Percentiles rank a stretch among this genome's conserved stretches.
phyloP scores from a whole-genome alignment of 257 asterid genomes.

The Nicotiana sylvestris region DNA sequence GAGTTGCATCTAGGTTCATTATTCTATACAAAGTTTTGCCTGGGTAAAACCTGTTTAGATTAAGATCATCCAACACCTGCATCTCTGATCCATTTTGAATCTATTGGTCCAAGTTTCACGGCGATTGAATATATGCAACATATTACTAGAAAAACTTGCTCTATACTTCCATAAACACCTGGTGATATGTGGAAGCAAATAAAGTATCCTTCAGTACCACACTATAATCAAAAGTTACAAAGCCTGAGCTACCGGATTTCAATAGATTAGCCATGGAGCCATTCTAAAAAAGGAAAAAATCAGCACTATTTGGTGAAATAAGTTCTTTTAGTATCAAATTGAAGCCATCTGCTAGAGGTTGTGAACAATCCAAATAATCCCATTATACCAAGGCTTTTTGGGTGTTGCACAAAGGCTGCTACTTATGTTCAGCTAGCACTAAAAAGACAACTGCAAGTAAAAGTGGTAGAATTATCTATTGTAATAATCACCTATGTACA shows the following conservation, averaged over 20 bases:
- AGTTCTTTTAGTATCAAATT: not conserved
- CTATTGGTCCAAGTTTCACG: constrained; percentile 1
- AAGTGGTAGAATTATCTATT: not conserved
- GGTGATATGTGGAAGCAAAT: not conserved
- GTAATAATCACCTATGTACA: not conserved
- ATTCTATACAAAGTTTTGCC: not conserved
- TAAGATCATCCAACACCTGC: not conserved
- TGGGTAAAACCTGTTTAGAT: not conserved
- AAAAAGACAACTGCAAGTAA: not conserved
- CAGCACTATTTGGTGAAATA: not conserved
- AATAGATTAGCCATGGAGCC: not conserved
- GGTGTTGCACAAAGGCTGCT: not conserved
- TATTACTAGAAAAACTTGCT: not conserved
- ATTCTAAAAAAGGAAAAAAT: not conserved
- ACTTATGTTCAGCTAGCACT: not conserved
- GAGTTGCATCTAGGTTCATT: not conserved
- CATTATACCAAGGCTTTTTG: not conserved
- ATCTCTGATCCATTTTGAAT: not conserved
- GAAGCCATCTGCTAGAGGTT: not conserved
- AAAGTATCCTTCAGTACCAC: not conserved
- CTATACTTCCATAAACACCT: not conserved
- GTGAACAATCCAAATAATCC: not conserved
- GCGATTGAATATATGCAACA: not conserved
- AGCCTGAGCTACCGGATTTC: not conserved
- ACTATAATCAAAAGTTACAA: not conserved